Conservation (phyloP, 192 early-diverging fungal species). For the Coemansia pectinata region DNA sequence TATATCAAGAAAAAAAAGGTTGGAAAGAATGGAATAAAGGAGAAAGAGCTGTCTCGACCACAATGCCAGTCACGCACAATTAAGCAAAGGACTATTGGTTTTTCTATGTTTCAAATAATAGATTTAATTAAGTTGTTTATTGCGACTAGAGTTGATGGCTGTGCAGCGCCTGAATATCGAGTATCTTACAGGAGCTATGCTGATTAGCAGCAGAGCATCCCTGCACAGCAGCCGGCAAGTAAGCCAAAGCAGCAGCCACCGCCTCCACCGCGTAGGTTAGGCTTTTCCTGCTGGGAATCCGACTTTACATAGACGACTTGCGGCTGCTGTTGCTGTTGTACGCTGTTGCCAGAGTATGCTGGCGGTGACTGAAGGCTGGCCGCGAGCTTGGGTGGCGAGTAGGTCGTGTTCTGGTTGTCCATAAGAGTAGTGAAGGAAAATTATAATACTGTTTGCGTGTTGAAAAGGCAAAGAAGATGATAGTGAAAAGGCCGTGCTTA, state of each 20-base stretch:
- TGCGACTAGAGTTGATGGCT: background rate
- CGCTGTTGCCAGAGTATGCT: background rate
- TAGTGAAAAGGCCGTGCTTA: background rate
- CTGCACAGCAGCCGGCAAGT: slow-evolving; percentile 21
- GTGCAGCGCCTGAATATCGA: background rate
- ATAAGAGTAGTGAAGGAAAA: background rate
- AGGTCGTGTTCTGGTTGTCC: background rate
- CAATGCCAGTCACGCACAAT: background rate
- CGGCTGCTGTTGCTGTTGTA: slow-evolving; percentile 14
- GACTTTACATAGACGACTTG: slow-evolving; percentile 37
- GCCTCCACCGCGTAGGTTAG: slow-evolving; percentile 3
- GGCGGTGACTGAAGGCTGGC: background rate
- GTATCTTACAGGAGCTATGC: background rate
- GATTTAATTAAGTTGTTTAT: background rate
- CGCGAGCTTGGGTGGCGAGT: background rate
- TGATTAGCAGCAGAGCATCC: slow-evolving; percentile 16
- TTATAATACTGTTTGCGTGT: background rate
- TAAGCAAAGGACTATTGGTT: background rate
- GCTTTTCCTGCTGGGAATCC: slow-evolving; percentile 1
- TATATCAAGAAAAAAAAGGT: background rate
- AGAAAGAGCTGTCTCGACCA: background rate
- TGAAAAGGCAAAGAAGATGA: background rate
- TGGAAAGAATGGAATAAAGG: background rate
- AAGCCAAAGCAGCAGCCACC: slow-evolving; percentile 24
- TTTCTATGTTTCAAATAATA: background rate